Percentiles rank a stretch among this genome's conserved stretches.
phyloP scores from a whole-genome alignment of 805 yeast species.

The Hanseniaspora clermontiae region DNA sequence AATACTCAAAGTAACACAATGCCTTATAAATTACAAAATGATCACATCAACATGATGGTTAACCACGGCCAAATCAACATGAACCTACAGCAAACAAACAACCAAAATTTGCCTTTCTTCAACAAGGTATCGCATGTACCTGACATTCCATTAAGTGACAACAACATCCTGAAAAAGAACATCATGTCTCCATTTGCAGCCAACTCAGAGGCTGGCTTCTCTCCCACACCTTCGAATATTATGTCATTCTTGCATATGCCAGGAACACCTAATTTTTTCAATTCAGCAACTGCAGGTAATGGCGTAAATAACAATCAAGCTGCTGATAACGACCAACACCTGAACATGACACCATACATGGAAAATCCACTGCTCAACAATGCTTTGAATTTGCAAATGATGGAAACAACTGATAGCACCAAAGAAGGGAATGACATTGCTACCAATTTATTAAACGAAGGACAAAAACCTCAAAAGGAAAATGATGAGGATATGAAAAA shows the following conservation, averaged over 20 bases:
- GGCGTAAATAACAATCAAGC: background rate
- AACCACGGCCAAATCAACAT: background rate
- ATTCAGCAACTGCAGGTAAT: background rate
- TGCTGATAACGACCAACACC: background rate
- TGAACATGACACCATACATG: background rate
- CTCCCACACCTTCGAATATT: constrained; percentile 8
- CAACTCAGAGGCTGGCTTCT: constrained; percentile 1
- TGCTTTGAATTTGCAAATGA: background rate
- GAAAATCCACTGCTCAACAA: background rate
- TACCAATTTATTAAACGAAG: background rate
- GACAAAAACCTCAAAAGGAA: background rate
- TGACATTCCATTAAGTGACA: background rate
- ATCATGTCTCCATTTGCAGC: background rate
- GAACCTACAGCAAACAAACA: background rate
- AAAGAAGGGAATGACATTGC: background rate
- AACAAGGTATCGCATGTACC: constrained; percentile 9
- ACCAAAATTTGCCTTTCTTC: constrained; percentile 7
- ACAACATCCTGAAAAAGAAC: background rate
- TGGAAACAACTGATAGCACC: background rate
- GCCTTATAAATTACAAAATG: constrained; percentile 14
- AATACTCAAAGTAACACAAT: background rate
- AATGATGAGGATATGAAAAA: constrained; percentile 9
- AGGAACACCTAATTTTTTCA: constrained; percentile 5
- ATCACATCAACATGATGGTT: constrained; percentile 17
- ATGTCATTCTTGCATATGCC: constrained; percentile 5